Conservation (phyloP, 176 grass and related monocot genomes). For the Triticum aestivum region DNA sequence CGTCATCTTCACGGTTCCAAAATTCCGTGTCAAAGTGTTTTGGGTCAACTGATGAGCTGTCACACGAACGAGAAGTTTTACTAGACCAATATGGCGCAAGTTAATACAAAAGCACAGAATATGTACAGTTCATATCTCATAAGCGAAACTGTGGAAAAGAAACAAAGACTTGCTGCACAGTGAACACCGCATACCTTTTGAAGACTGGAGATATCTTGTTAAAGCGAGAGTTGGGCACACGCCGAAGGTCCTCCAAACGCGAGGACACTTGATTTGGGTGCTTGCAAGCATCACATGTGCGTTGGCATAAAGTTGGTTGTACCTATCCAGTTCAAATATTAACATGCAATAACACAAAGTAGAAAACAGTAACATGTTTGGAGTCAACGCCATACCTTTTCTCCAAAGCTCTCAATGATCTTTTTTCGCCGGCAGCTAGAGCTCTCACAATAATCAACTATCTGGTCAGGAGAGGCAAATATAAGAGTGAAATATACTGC, state of each 20-base stretch:
- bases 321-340: constrained; percentile 55
- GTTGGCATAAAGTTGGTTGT: constrained; percentile 72
- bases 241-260: constrained; percentile 56
- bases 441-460: constrained; percentile 91
- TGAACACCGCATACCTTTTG: constrained; percentile 40
- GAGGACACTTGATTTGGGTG: constrained; percentile 64
- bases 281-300: constrained; percentile 83
- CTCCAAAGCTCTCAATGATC: constrained; percentile 88
- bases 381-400: constrained; percentile 47
- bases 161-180: neutral
- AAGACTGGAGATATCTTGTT: constrained; percentile 63
- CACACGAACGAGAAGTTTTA: constrained; percentile 32
- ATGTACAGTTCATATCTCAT: neutral
- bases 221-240: constrained; percentile 46
- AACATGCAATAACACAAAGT: constrained; percentile 27
- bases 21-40: constrained; percentile 63
- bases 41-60: constrained; percentile 55
- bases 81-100: constrained; percentile 9
- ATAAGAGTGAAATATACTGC: constrained; percentile 2
- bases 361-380: constrained; percentile 11
- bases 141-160: neutral
- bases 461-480: constrained; percentile 42
- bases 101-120: neutral
- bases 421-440: constrained; percentile 66
- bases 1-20: constrained; percentile 84